Evolutionary conservation across 2,329 filamentous ascomycete species (phyloP).

Genomic region (Conoideocrella luteorostrata): DNA sequence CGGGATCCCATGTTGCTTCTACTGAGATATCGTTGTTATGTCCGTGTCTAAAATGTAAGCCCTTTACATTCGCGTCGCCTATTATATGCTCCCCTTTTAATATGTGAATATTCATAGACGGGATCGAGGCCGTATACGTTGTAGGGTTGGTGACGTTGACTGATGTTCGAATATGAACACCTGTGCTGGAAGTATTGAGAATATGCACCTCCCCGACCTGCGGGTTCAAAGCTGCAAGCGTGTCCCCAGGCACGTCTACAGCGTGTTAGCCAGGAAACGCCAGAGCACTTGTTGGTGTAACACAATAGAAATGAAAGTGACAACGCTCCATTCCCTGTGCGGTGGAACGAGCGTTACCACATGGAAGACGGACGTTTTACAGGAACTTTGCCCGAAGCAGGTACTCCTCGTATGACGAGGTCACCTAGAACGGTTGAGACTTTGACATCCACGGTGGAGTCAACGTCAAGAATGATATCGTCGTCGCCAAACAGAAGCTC

Average conservation of each 20-base stretch:
- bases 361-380: constrained; percentile 78
- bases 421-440: constrained; percentile 76
- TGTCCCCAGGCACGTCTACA: constrained; percentile 53
- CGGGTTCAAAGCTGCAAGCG: constrained; percentile 45
- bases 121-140: constrained; percentile 74
- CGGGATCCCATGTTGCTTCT: constrained; percentile 68
- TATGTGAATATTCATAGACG: constrained; percentile 71
- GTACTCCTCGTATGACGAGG: constrained; percentile 75
- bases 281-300: constrained; percentile 14
- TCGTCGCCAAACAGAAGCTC: constrained; percentile 69
- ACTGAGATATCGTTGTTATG: constrained; percentile 65
- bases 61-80: constrained; percentile 63
- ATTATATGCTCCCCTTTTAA: constrained; percentile 66
- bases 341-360: constrained; percentile 19
- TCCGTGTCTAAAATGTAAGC: constrained; percentile 60
- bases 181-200: constrained; percentile 62
- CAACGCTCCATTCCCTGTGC: constrained; percentile 19
- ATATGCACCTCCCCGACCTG: constrained; percentile 67
- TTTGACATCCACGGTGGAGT: constrained; percentile 75
- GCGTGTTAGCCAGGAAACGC: constrained; percentile 26
- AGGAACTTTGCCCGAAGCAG: constrained; percentile 77
- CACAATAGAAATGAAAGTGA: constrained; percentile 13
- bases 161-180: constrained; percentile 62
- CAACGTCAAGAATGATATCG: constrained; percentile 64
- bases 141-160: constrained; percentile 90